Conservation (phyloP, 2,329 filamentous ascomycete species). For the Scytalidium lignicola region DNA sequence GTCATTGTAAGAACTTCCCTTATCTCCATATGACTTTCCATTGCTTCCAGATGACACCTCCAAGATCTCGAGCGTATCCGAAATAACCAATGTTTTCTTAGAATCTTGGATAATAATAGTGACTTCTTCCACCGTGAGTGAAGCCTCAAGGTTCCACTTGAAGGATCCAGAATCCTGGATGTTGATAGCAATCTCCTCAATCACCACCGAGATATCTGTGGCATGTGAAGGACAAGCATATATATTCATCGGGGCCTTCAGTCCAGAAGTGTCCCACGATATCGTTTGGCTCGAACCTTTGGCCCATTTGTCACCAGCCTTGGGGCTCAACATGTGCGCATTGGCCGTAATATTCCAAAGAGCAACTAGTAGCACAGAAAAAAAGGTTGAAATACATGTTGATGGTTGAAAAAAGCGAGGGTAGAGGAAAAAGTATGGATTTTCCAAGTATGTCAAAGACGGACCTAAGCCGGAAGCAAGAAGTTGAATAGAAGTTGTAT, state of each 20-base stretch:
- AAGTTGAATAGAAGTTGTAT: not conserved
- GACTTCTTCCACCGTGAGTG: slow-evolving; percentile 6
- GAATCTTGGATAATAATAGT: slow-evolving; percentile 15
- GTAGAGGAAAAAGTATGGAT: not conserved
- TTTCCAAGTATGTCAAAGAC: slow-evolving; percentile 1
- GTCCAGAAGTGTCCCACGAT: slow-evolving; percentile 11
- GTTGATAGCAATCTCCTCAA: slow-evolving; percentile 42
- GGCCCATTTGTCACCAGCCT: slow-evolving; percentile 9
- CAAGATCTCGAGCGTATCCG: slow-evolving; percentile 6
- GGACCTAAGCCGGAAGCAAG: slow-evolving; percentile 1
- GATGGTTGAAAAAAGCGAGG: not conserved
- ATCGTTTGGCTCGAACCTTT: slow-evolving; percentile 9
- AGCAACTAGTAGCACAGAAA: slow-evolving; percentile 6
- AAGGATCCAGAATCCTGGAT: slow-evolving; percentile 34
- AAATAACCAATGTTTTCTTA: slow-evolving; percentile 3
- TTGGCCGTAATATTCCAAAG: slow-evolving; percentile 7
- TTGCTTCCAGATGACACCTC: not conserved
- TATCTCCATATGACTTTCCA: not conserved
- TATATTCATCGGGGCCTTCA: slow-evolving; percentile 8
- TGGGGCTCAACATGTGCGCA: slow-evolving; percentile 8
- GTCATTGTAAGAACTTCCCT: not conserved
- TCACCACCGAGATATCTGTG: slow-evolving; percentile 29
- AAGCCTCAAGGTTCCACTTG: slow-evolving; percentile 12
- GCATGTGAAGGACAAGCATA: slow-evolving; percentile 12
- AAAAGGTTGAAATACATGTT: slow-evolving; percentile 12